Evolutionary conservation across 202 grass and related monocot species (phyloP), one percentile per base, ranked within the genome.

Genomic region (Carex arenaria): DNA sequence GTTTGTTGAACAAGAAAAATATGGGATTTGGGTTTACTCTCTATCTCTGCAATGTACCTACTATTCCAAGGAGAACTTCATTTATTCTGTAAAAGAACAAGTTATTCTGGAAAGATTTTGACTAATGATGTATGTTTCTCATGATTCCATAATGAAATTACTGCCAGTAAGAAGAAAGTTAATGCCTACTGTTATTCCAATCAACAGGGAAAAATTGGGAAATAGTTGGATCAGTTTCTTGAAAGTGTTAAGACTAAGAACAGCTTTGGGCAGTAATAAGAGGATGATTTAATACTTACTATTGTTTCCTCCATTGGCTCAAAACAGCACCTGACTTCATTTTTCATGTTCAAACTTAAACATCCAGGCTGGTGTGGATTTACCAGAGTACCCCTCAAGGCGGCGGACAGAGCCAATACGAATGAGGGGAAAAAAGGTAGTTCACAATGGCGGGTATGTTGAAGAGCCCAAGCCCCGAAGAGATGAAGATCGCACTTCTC

Each of bases 361-460:
- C 7, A 57, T 77, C 52, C 92, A 98, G 85, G 95, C 92, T 36
- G 92, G 95, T 77, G 89, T 93, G 4, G 87, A 98, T 77, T 70
- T 94, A 74, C 89, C 89, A 3, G 90, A 93, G 13, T 98, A 94
- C 42, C 95, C 95, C 56, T 93, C 92, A 23, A 89, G 92, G 32
- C 85, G 92, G 68, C 86, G 90, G 10, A 91, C 90, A 52, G 54
- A 85, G 23, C 90, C 95, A 56, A 85, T 98, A 47, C 84, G 89
- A 45, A 95, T 95, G 90, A 86, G 92, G 22, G 92, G 90, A 59
- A 98, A 93, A 87, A 98, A 94, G 85, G 87, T 98, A 52, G 89
- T 93, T 60, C 72, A 93, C 62, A 67, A 83, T 52, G 95, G 95
- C 23, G 84, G 85, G 10, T 80, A 90, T 87, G 75, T 94, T 26